Evolutionary conservation across 495 filamentous ascomycete genomes (phyloP).

Genomic region (Acidomyces sp.): DNA sequence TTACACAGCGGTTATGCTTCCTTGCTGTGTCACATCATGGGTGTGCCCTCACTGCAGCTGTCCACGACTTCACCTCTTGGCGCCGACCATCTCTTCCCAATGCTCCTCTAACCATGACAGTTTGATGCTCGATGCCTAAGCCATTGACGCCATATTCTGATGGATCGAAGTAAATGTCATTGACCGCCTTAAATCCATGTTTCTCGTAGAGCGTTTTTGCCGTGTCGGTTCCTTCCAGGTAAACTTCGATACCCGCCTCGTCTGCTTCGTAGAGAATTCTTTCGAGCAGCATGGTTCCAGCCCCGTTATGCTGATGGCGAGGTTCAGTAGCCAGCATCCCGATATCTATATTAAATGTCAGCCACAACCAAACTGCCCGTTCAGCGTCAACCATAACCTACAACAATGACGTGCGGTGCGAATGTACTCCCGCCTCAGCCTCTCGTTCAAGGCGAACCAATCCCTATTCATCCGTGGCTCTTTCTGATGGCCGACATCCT

Average conservation of each 20-base stretch:
- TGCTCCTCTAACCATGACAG: conserved; percentile 16
- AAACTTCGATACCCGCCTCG: conserved; percentile 11
- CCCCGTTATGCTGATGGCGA: conserved; percentile 13
- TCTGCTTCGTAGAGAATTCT: conserved; percentile 18
- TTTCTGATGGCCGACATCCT: conserved; percentile 11
- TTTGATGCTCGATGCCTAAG: conserved; percentile 12
- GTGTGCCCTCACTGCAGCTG: conserved; percentile 4
- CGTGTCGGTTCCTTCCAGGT: conserved; percentile 20
- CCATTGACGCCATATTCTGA: conserved; percentile 11
- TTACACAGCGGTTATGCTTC: no score
- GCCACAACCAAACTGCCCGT: no score
- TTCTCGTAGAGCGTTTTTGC: conserved; percentile 21
- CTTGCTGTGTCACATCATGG: no score
- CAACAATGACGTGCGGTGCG: conserved; percentile 13
- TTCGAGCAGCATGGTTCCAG: conserved; percentile 15
- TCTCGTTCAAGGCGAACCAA: conserved; percentile 18
- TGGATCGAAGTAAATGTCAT: conserved; percentile 14
- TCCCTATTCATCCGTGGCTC: conserved; percentile 16
- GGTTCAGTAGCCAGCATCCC: conserved; percentile 18
- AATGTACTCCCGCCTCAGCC: conserved; percentile 10
- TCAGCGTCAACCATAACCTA: no score
- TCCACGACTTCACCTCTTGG: conserved; percentile 1
- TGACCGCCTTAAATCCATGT: conserved; percentile 14
- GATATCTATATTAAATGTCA: conserved; percentile 8
- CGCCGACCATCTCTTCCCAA: conserved; percentile 3